These are phyloP conservation scores for Ophiostoma perfectum DNA, from an alignment of 2,329 filamentous ascomycete genomes.

Conservation along the genomic window DNA sequence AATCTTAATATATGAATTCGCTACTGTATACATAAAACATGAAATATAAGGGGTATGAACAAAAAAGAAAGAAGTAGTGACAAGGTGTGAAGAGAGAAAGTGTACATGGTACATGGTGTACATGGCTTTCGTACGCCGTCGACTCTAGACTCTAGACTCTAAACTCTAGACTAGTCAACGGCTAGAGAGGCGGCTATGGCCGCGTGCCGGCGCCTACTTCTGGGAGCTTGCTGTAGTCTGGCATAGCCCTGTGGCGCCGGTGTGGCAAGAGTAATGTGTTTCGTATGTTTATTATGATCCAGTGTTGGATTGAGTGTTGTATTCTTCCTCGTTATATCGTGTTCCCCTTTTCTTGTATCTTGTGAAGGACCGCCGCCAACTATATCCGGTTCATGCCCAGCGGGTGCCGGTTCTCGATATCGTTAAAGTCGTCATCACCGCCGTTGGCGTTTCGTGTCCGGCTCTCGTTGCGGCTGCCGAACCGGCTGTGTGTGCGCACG, in stretches of 20 bases:
- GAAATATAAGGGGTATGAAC: constrained; percentile 17
- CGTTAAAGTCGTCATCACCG: constrained; percentile 24
- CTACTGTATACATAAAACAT: constrained; percentile 14
- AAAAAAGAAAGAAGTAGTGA: constrained; percentile 7
- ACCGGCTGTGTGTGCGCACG: constrained; percentile 23
- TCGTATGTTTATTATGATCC: background rate
- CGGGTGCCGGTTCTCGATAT: constrained; percentile 46
- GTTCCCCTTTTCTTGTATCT: background rate
- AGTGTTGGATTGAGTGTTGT: background rate
- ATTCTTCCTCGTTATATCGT: background rate
- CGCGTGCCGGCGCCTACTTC: background rate
- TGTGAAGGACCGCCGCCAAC: background rate
- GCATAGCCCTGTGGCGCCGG: background rate
- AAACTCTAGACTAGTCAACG: too few species aligned
- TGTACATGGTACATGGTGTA: background rate
- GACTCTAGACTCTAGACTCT: too few species aligned
- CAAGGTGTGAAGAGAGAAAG: background rate
- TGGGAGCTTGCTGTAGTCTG: background rate
- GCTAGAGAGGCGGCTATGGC: background rate
- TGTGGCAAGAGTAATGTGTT: background rate
- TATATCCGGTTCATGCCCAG: constrained; percentile 53
- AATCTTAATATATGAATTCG: background rate
- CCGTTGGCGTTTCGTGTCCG: constrained; percentile 13
- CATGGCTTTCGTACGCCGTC: too few species aligned
- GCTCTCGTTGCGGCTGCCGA: constrained; percentile 21